Evolutionary conservation across 2,329 filamentous ascomycete genomes (phyloP).

Genomic region (Aaosphaeria pasadenensis): DNA sequence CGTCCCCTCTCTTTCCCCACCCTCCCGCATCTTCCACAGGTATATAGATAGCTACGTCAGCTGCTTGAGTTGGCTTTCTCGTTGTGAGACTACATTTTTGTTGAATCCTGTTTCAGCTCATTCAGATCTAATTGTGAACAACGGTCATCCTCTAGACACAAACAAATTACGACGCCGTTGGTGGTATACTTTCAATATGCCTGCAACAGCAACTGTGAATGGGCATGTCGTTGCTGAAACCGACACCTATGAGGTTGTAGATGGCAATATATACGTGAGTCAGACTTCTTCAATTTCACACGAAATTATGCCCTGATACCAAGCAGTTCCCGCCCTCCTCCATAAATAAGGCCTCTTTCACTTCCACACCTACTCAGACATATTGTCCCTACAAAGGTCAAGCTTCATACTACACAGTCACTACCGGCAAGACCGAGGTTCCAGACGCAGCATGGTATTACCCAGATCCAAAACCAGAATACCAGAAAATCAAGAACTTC

Average conservation of each 20-base stretch:
- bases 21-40: too few species aligned
- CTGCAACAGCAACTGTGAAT: slow-evolving; percentile 49
- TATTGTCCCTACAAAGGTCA: slow-evolving; percentile 58
- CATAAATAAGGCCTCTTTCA: slow-evolving; percentile 44
- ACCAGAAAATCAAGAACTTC: slow-evolving; percentile 51
- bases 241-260: slow-evolving; percentile 53
- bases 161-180: too few species aligned
- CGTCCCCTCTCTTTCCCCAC: too few species aligned
- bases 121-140: too few species aligned
- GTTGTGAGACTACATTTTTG: too few species aligned
- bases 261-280: slow-evolving; percentile 56
- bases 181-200: slow-evolving; percentile 13
- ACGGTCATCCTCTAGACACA: too few species aligned
- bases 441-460: slow-evolving; percentile 61
- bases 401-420: slow-evolving; percentile 56
- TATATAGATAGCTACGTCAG: too few species aligned
- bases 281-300: neutral
- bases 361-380: slow-evolving; percentile 46
- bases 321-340: slow-evolving; percentile 39
- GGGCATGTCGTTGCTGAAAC: slow-evolving; percentile 51
- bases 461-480: slow-evolving; percentile 48
- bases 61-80: too few species aligned
- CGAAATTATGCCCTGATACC: neutral
- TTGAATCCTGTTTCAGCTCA: too few species aligned
- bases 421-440: slow-evolving; percentile 46